These are phyloP conservation scores for Leccinum subgranulosum DNA, from an alignment of 768 basidiomycete genomes.

Conservation along the genomic window DNA sequence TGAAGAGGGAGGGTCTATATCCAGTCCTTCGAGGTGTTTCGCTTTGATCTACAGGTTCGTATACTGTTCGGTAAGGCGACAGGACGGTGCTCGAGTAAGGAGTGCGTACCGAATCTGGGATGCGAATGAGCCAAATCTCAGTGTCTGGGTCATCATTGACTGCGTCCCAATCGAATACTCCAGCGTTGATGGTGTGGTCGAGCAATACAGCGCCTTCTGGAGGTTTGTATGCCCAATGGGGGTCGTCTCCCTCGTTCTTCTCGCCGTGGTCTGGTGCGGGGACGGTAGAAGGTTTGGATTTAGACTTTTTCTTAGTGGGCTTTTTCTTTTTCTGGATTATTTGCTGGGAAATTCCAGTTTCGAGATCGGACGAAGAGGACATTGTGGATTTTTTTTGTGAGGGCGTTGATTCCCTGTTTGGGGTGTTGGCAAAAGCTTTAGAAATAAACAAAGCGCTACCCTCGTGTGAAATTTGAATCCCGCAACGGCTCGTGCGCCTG, in stretches of 20 bases:
- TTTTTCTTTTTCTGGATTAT: slow-evolving; percentile 7
- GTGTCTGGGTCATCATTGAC: too few species aligned
- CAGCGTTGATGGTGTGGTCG: slow-evolving; percentile 42
- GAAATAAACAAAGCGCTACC: slow-evolving; percentile 21
- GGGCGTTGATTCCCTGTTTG: slow-evolving; percentile 4
- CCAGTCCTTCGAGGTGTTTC: too few species aligned
- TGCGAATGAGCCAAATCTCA: too few species aligned
- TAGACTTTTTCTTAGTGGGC: slow-evolving; percentile 6
- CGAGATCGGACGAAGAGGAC: slow-evolving; percentile 25
- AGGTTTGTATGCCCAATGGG: slow-evolving; percentile 58
- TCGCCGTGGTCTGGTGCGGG: slow-evolving; percentile 29
- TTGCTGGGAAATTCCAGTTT: slow-evolving; percentile 5
- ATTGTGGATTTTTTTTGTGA: not conserved
- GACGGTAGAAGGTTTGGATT: slow-evolving; percentile 1
- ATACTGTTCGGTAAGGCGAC: too few species aligned
- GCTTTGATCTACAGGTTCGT: too few species aligned
- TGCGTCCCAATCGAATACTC: slow-evolving; percentile 45
- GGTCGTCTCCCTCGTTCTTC: slow-evolving; percentile 53
- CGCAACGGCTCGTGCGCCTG: too few species aligned
- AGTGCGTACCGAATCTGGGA: too few species aligned
- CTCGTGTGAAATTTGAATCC: too few species aligned
- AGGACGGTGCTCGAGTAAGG: too few species aligned
- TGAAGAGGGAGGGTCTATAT: too few species aligned
- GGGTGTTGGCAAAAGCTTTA: slow-evolving; percentile 28
- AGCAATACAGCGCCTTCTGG: slow-evolving; percentile 50